phyloP scores from a whole-genome alignment of 176 grass and related monocot species.

The Oropetium thomaeum region DNA sequence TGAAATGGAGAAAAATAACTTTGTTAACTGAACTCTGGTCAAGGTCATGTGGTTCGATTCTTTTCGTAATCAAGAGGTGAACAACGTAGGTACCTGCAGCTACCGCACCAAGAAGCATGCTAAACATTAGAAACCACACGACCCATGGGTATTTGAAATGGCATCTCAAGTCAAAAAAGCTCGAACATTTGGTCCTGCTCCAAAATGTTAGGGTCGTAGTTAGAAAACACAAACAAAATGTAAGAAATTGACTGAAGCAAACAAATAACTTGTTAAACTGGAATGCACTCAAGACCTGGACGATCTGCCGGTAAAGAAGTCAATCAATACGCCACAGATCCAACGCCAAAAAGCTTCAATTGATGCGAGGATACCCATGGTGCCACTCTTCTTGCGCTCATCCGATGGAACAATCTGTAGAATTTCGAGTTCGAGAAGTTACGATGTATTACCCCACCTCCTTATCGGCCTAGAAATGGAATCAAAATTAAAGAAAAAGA shows the following conservation, averaged over 20 bases:
- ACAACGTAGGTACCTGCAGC: constrained; percentile 28
- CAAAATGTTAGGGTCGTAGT: not conserved
- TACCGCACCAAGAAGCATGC: constrained; percentile 40
- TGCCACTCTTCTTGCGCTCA: constrained; percentile 40
- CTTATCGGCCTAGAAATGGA: not conserved
- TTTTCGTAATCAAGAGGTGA: not conserved
- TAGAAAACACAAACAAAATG: not conserved
- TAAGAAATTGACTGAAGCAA: not conserved
- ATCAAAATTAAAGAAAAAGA: not conserved
- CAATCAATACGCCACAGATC: constrained; percentile 37
- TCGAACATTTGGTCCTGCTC: constrained; percentile 57
- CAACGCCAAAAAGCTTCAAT: constrained; percentile 31
- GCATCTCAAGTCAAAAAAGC: constrained; percentile 71
- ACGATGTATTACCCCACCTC: not conserved
- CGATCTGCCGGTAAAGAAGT: constrained; percentile 73
- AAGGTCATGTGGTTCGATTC: too few species aligned
- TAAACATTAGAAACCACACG: constrained; percentile 59
- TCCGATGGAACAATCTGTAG: constrained; percentile 47
- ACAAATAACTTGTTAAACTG: not conserved
- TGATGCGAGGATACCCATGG: constrained; percentile 54
- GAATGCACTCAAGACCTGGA: constrained; percentile 46
- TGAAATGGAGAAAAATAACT: not conserved
- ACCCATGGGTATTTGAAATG: constrained; percentile 66
- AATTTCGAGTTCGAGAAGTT: constrained; percentile 8
- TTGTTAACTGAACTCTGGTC: not conserved